Percentiles rank a stretch among this genome's conserved stretches.
Conservation (phyloP, 345 rosid species). For the Eucalyptus albens region DNA sequence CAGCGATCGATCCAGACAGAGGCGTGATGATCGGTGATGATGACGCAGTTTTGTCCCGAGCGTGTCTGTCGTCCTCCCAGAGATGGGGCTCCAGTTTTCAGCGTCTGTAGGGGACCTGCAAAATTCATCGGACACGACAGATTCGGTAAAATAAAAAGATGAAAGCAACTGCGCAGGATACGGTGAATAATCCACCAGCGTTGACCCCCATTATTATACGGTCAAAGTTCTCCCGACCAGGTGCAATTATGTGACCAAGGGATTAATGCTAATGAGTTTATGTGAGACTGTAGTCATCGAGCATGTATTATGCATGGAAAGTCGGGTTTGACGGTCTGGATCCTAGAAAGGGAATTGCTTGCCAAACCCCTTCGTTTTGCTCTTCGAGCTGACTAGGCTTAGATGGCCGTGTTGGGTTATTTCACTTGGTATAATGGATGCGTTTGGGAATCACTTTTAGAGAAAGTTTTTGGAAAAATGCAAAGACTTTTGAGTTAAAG, state of each 20-base stretch:
- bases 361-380: neutral
- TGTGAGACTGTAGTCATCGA: neutral
- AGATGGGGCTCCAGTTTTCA: neutral
- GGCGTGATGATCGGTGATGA: neutral
- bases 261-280: neutral
- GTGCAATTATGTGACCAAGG: neutral
- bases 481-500: no score
- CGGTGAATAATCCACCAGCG: neutral
- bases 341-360: neutral
- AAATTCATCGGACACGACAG: neutral
- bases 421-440: neutral
- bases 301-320: neutral
- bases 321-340: neutral
- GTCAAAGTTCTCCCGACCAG: neutral
- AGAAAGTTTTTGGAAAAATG: no score
- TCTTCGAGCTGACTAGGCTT: accelerated
- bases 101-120: neutral
- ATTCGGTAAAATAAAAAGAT: neutral
- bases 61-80: neutral
- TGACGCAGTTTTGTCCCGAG: neutral
- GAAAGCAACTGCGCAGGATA: neutral
- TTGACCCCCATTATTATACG: neutral
- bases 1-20: neutral
- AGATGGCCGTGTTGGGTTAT: accelerated
- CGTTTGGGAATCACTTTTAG: no score